Percentiles rank a stretch among this genome's conserved stretches.
These are phyloP conservation scores for Setomelanomma holmii DNA, from an alignment of 2,329 filamentous ascomycete genomes.

Conservation along the genomic window DNA sequence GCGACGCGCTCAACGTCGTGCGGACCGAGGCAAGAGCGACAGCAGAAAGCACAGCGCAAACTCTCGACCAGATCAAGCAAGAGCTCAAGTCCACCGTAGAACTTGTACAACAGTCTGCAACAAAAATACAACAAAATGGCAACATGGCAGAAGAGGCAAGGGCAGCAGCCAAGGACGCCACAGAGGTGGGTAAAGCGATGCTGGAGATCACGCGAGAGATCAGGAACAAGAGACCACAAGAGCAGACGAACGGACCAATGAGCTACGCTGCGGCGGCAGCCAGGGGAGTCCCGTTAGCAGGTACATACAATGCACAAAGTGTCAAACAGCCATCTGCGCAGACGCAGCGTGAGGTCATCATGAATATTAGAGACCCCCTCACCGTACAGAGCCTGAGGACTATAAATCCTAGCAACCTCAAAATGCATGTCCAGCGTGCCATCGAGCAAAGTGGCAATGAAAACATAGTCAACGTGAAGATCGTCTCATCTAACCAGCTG, in stretches of 20 bases:
- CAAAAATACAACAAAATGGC: conserved; percentile 14
- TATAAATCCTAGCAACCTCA: conserved; percentile 21
- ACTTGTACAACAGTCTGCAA: conserved; percentile 6
- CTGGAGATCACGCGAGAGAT: conserved; percentile 16
- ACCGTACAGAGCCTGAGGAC: conserved; percentile 21
- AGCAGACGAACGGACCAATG: conserved; percentile 6
- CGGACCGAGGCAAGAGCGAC: conserved; percentile 17
- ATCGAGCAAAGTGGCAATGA: conserved; percentile 23
- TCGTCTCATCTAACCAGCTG: conserved; percentile 25
- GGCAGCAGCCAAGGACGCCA: too few relatives aligned
- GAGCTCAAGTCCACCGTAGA: conserved; percentile 10
- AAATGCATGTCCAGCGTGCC: conserved; percentile 20
- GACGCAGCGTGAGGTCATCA: conserved; percentile 25
- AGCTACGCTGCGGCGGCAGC: conserved; percentile 19
- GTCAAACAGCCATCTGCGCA: conserved; percentile 11
- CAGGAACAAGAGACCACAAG: conserved; percentile 11
- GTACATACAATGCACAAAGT: conserved; percentile 25
- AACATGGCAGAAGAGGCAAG: conserved; percentile 19
- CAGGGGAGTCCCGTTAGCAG: conserved; percentile 9
- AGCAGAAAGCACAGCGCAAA: conserved; percentile 10
- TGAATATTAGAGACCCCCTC: conserved; percentile 21
- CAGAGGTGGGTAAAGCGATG: conserved; percentile 7
- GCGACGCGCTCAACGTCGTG: conserved; percentile 17
- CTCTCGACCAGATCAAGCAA: conserved; percentile 14
- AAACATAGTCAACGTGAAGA: conserved; percentile 23